Evolutionary conservation across 148 eudicot genomes (phyloP).

Genomic region (Camellia japonica): DNA sequence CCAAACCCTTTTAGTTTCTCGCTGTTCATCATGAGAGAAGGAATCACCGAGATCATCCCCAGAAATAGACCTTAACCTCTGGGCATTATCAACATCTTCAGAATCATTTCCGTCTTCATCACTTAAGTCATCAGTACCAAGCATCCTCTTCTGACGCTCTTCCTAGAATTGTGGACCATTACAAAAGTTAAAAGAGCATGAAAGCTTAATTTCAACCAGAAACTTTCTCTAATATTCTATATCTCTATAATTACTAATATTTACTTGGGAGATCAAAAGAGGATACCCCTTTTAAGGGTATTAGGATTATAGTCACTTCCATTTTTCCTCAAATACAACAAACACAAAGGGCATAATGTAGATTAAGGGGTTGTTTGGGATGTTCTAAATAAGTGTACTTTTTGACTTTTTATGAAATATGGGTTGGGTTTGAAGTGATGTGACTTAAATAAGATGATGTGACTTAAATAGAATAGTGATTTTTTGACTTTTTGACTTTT

Average conservation of each 20-base stretch:
- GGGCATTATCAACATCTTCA: conserved; percentile 37
- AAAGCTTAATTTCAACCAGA: neutral
- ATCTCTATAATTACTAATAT: neutral
- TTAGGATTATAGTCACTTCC: no score
- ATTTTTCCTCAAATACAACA: neutral
- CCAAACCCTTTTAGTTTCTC: conserved; percentile 54
- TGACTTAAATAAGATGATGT: no score
- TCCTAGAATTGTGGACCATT: conserved; percentile 40
- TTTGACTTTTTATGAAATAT: no score
- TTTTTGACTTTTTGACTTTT: no score
- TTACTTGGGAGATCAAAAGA: neutral
- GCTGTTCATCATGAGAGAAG: conserved; percentile 57
- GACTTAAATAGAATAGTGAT: no score
- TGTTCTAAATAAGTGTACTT: no score
- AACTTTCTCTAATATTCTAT: neutral
- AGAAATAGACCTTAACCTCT: conserved; percentile 58
- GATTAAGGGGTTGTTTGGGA: no score
- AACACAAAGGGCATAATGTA: neutral
- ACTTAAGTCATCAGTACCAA: conserved; percentile 65
- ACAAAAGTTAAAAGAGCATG: conserved; percentile 1
- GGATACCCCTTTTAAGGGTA: neutral
- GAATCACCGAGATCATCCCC: conserved; percentile 99
- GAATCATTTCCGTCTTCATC: conserved; percentile 55
- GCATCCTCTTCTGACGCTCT: conserved; percentile 86
- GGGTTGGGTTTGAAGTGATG: no score